Base-by-base conservation (phyloP, 495 filamentous ascomycete genomes). In the Amphirosellinia nigrospora region DNA sequence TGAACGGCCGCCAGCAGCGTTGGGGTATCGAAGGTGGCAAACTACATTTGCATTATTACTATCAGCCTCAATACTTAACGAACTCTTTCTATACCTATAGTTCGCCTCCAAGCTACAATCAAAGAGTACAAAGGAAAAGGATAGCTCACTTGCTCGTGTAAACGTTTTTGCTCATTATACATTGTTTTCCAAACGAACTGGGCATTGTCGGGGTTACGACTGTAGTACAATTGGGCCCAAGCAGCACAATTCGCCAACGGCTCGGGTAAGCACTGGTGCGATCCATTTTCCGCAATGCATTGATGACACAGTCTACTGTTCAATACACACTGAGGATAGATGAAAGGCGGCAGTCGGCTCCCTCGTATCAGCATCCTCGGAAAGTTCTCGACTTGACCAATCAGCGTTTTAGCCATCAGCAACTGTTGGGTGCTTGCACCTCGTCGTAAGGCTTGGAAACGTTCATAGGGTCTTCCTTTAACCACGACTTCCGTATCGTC, bases 321-420 rank as follows among this genome's bases (percentile, higher is more conserved):
- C 32, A 71, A 38, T 13, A 62, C 64, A 38, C 64, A 71, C 19
- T 62, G 43, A 2, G 69, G 69, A 39, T 61, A 61, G 39, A 71
- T 68, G 52, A 71, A 71, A 48, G 69, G 69, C 28, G 69, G 69
- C 1, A 71, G 53, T n/a, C 60, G 56, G 4, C 63, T 65, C 32
- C 69, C 69, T 21, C 30, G 64, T 32, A 68, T 43, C 1, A 71
- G 16, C 63, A 60, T 55, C 26, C 16, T 60, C 13, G 69, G 69
- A 52, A 46, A 71, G 59, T 45, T 56, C 48, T 55, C 48, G 4
- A 71, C 52, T 61, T 71, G 69, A n/a, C 69, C 48, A 6, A 32
- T n/a, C 13, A 71, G 46, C 9, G 68, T 28, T n/a, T 38, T 43
- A 45, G 53, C 26, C 41, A 60, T 60, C 32, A 71, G 64, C n/a